Conservation (phyloP, 345 rosid species). For the Linum usitatissimum region DNA sequence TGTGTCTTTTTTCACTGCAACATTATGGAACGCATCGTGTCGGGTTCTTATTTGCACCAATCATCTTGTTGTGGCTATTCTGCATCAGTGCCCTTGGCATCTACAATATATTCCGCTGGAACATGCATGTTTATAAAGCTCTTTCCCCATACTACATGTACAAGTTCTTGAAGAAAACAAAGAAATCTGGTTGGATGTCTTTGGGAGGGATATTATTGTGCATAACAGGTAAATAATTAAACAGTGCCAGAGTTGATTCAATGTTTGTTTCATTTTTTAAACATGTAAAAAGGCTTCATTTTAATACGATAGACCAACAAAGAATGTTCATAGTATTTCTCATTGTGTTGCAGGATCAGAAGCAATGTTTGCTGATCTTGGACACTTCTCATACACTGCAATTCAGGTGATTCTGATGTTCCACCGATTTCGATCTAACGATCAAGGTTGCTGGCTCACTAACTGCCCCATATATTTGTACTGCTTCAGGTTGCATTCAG, state of each 20-base stretch:
- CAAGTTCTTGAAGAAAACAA: constrained; percentile 91
- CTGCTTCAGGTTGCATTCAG: constrained; percentile 80
- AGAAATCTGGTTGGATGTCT: constrained; percentile 96
- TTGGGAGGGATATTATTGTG: constrained; percentile 92
- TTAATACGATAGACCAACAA: background rate
- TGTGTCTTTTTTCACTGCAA: constrained; percentile 93
- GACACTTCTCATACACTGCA: constrained; percentile 90
- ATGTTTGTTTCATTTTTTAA: background rate
- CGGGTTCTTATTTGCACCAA: constrained; percentile 86
- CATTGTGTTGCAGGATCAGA: constrained; percentile 65
- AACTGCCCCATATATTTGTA: background rate
- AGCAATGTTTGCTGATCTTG: constrained; percentile 99
- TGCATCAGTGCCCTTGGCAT: constrained; percentile 90
- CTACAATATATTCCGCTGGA: constrained; percentile 81
- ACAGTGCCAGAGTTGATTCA: no score
- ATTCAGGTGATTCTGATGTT: constrained; percentile 48
- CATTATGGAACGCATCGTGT: constrained; percentile 94
- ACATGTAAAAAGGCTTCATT: constrained; percentile 1
- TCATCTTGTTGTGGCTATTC: constrained; percentile 69
- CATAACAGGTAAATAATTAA: constrained; percentile 58
- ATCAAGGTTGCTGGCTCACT: background rate
- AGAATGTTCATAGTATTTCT: constrained; percentile 3
- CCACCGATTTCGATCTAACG: background rate
- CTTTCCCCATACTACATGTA: constrained; percentile 95
- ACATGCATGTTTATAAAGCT: constrained; percentile 75